These are phyloP conservation scores for Penicillium coprophilum DNA, from an alignment of 495 filamentous ascomycete genomes.

Conservation along the genomic window DNA sequence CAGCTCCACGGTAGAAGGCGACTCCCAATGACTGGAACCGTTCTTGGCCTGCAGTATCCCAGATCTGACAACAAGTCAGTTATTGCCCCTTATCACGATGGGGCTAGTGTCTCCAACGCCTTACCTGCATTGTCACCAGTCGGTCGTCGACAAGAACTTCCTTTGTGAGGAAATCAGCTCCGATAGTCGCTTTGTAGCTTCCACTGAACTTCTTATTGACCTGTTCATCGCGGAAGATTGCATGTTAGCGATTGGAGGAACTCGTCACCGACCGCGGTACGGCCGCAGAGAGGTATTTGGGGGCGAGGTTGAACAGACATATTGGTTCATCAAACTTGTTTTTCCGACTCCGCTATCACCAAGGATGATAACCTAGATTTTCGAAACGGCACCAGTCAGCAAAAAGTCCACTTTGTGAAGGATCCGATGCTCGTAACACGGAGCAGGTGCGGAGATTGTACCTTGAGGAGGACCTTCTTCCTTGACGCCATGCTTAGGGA, in stretches of 20 bases:
- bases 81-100: not conserved
- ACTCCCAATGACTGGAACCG: slow-evolving; percentile 97
- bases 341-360: slow-evolving; percentile 98
- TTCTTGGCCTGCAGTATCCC: slow-evolving; percentile 98
- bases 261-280: slow-evolving; percentile 8
- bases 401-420: not conserved
- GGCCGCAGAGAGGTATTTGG: slow-evolving; percentile 6
- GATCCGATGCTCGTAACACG: slow-evolving; percentile 10
- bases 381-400: slow-evolving; percentile 10
- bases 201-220: slow-evolving; percentile 99
- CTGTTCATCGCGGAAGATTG: slow-evolving; percentile 42
- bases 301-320: slow-evolving; percentile 62
- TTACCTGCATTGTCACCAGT: slow-evolving; percentile 96
- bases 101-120: slow-evolving; percentile 19
- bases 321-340: slow-evolving; percentile 99
- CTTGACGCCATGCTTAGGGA: slow-evolving; percentile 72
- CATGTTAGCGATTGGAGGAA: slow-evolving; percentile 25
- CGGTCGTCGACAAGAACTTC: slow-evolving; percentile 97
- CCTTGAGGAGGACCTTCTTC: slow-evolving; percentile 98
- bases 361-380: slow-evolving; percentile 85
- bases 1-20: slow-evolving; percentile 96
- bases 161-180: slow-evolving; percentile 97
- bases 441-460: slow-evolving; percentile 45
- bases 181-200: slow-evolving; percentile 99
- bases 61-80: slow-evolving; percentile 63